phyloP scores from a whole-genome alignment of 2,329 filamentous ascomycete species.

The Helotiales sp. region DNA sequence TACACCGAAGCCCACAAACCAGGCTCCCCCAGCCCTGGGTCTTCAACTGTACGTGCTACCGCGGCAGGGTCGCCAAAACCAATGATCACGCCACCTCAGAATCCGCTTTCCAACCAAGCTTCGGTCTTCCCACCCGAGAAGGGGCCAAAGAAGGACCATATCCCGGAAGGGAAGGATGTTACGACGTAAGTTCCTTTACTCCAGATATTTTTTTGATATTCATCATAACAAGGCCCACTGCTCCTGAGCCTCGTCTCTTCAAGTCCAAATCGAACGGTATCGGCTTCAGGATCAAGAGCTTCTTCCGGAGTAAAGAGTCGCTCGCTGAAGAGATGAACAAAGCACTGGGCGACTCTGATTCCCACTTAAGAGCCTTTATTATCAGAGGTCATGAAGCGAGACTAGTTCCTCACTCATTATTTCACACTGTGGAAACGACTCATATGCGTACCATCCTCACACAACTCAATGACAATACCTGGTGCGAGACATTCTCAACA shows the following conservation, averaged over 20 bases:
- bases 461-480: constrained; percentile 35
- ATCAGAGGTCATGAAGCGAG: constrained; percentile 25
- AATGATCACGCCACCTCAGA: background rate
- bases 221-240: constrained; percentile 27
- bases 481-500: constrained; percentile 37
- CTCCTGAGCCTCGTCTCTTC: constrained; percentile 33
- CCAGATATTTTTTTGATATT: background rate
- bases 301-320: constrained; percentile 39
- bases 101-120: background rate
- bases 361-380: constrained; percentile 34
- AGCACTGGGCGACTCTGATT: constrained; percentile 30
- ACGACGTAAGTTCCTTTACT: constrained; percentile 11
- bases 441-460: constrained; percentile 39
- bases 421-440: constrained; percentile 39
- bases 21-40: background rate
- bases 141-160: background rate
- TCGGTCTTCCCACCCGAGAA: constrained; percentile 8
- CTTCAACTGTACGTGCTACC: too few relatives aligned
- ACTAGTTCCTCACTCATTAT: constrained; percentile 37
- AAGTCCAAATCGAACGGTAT: constrained; percentile 30
- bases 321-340: constrained; percentile 38
- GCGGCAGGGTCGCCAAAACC: background rate
- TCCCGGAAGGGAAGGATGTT: constrained; percentile 8
- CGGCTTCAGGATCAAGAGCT: constrained; percentile 34
- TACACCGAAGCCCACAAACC: constrained; percentile 16